Conservation (phyloP, 345 rosid genomes). For the Isatis tinctoria region DNA sequence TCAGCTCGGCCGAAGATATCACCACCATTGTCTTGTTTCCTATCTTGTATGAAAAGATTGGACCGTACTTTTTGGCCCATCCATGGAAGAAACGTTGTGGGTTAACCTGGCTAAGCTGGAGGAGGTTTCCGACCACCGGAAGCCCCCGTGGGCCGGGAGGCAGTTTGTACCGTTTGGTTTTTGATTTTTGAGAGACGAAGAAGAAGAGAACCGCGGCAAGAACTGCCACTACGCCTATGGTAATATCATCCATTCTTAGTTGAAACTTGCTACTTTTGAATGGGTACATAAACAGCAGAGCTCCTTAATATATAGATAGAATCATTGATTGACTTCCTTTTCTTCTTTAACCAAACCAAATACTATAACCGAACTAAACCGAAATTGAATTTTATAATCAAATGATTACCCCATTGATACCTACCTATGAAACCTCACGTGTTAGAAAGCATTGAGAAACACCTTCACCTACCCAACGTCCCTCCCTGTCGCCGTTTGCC, state of each 20-base stretch:
- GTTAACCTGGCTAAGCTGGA: conserved; percentile 28
- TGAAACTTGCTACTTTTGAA: background rate
- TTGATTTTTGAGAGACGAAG: conserved; percentile 16
- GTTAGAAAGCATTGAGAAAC: background rate
- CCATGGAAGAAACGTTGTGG: conserved; percentile 32
- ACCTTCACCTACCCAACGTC: conserved; percentile 19
- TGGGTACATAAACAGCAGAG: background rate
- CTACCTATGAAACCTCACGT: conserved; percentile 20
- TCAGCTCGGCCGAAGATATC: conserved; percentile 41
- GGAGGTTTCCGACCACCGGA: conserved; percentile 54
- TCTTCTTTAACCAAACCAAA: background rate
- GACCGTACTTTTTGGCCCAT: conserved; percentile 46
- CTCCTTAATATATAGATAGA: background rate
- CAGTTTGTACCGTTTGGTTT: background rate
- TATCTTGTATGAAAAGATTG: conserved; percentile 42
- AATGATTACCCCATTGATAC: background rate
- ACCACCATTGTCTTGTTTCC: conserved; percentile 32
- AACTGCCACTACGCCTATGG: conserved; percentile 12
- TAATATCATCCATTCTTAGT: conserved; percentile 18
- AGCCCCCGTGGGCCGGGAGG: conserved; percentile 50
- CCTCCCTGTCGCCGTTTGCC: background rate
- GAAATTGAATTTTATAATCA: background rate
- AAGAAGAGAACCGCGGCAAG: conserved; percentile 14
- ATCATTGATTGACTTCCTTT: background rate
- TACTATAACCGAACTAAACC: background rate